phyloP scores from a whole-genome alignment of 2,329 filamentous ascomycete species.

The Fusarium beomiforme region DNA sequence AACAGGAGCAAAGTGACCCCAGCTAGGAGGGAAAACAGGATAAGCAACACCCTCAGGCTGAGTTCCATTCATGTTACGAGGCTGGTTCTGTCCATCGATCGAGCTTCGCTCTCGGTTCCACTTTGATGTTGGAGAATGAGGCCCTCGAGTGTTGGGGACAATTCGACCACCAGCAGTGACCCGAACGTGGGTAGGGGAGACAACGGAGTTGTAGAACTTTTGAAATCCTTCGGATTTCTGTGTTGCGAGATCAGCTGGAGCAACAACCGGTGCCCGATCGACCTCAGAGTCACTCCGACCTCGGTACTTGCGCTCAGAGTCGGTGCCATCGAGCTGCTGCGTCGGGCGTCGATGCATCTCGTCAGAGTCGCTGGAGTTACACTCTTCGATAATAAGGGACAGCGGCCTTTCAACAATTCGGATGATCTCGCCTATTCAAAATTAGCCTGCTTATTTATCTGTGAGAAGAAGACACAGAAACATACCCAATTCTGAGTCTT shows the following conservation, averaged over 20 bases:
- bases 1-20: conserved; percentile 45
- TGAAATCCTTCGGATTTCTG: conserved; percentile 74
- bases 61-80: conserved; percentile 33
- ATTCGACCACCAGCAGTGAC: conserved; percentile 75
- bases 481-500: conserved; percentile 55
- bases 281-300: conserved; percentile 57
- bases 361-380: conserved; percentile 13
- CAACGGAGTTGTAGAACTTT: conserved; percentile 74
- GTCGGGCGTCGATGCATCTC: conserved; percentile 28
- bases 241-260: conserved; percentile 61
- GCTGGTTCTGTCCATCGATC: conserved; percentile 34
- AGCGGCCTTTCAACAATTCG: conserved; percentile 44
- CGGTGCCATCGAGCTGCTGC: conserved; percentile 53
- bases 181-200: conserved; percentile 72
- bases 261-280: conserved; percentile 60
- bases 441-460: conserved; percentile 10
- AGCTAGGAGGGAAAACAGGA: conserved; percentile 43
- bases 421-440: conserved; percentile 45
- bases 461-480: background rate
- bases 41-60: conserved; percentile 37
- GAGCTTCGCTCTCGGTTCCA: conserved; percentile 54
- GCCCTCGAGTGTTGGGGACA: conserved; percentile 69
- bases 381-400: conserved; percentile 47
- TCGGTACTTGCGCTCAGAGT: conserved; percentile 57
- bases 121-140: conserved; percentile 63